Evolutionary conservation across 441 rosid genomes (phyloP).

Genomic region (Raphanus hybrid): DNA sequence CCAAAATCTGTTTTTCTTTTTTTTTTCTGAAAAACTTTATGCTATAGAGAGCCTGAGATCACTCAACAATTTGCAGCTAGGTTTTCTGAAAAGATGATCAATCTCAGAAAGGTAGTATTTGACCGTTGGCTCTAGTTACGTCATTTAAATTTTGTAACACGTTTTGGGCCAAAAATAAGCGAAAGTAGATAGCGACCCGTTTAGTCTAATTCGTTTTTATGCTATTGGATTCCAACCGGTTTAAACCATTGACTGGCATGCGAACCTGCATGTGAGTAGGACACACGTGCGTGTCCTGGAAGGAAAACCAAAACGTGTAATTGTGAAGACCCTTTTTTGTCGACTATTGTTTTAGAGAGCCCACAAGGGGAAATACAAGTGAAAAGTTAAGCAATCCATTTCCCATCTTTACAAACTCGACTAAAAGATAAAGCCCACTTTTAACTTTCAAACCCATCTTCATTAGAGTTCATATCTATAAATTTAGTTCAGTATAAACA

Average conservation of each 20-base stretch:
- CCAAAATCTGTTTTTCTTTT: neutral
- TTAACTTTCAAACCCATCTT: too few relatives aligned
- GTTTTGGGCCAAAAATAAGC: slow-evolving; percentile 13
- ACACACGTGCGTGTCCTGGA: too few relatives aligned
- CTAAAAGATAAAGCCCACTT: too few relatives aligned
- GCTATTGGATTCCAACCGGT: neutral
- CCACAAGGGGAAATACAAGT: too few relatives aligned
- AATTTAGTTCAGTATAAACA: too few relatives aligned
- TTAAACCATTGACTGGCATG: neutral
- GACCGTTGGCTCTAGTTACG: neutral
- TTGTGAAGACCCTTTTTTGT: too few relatives aligned
- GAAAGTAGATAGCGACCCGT: slow-evolving; percentile 12
- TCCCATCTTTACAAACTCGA: too few relatives aligned
- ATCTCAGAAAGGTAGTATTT: neutral
- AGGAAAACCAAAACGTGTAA: too few relatives aligned
- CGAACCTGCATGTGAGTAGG: too few relatives aligned
- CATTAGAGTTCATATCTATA: too few relatives aligned
- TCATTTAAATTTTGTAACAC: neutral
- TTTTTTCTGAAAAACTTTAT: neutral
- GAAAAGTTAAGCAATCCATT: too few relatives aligned
- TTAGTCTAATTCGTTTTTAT: neutral
- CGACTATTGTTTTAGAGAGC: too few relatives aligned
- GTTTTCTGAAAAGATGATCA: neutral
- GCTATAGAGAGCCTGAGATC: neutral
- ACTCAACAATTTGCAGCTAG: neutral